Conservation (phyloP, 2,329 filamentous ascomycete genomes). For the Trichoderma polysporum region DNA sequence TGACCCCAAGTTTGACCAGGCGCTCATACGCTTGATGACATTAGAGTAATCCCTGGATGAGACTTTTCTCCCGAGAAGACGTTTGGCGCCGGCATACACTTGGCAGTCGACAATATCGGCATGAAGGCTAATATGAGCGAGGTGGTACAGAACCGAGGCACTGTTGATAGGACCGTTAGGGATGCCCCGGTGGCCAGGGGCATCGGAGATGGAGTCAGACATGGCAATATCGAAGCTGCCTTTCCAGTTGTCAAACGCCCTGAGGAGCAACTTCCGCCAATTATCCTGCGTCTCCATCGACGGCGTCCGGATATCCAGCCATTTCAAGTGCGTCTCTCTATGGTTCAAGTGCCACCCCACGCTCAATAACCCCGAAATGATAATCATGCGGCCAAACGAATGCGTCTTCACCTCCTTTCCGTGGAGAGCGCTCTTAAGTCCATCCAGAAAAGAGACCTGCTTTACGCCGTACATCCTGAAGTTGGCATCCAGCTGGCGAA, state of each 20-base stretch:
- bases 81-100: constrained; percentile 78
- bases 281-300: constrained; percentile 64
- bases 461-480: constrained; percentile 77
- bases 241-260: constrained; percentile 86
- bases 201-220: constrained; percentile 38
- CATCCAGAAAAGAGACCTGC: constrained; percentile 78
- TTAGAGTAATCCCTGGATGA: constrained; percentile 72
- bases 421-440: constrained; percentile 79
- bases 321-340: constrained; percentile 79
- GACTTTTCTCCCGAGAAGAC: constrained; percentile 75
- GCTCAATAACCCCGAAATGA: constrained; percentile 87
- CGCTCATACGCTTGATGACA: constrained; percentile 71
- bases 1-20: constrained; percentile 72
- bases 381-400: constrained; percentile 82
- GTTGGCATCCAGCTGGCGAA: constrained; percentile 73
- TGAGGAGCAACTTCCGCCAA: constrained; percentile 74
- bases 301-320: constrained; percentile 66
- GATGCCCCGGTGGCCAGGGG: constrained; percentile 44
- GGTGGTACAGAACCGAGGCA: constrained; percentile 76
- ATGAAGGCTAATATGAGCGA: constrained; percentile 86
- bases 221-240: constrained; percentile 75
- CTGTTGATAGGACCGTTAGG: constrained; percentile 69
- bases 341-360: constrained; percentile 91
- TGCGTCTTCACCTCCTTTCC: constrained; percentile 80
- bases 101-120: constrained; percentile 88